A percentile compares a stretch with the other conserved stretches of the same genome.
Conservation (phyloP, 2,329 filamentous ascomycete genomes). For the Aspergillus sp. region DNA sequence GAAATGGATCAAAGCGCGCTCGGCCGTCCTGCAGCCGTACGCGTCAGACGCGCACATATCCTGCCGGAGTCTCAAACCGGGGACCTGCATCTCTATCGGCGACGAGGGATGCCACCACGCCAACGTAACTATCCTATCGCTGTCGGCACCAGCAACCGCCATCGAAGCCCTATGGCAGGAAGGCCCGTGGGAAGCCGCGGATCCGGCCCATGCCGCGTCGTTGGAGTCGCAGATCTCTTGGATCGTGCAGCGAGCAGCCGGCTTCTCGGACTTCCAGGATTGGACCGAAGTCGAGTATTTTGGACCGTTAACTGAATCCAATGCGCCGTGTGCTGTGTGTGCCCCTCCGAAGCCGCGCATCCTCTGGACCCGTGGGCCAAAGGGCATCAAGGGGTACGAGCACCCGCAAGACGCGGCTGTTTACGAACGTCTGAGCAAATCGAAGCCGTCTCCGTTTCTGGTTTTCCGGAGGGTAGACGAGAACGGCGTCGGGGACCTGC, state of each 20-base stretch:
- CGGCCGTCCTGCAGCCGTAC: slow-evolving; percentile 13
- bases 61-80: slow-evolving; percentile 13
- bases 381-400: slow-evolving; percentile 38
- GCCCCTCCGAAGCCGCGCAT: slow-evolving; percentile 24
- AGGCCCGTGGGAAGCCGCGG: slow-evolving; percentile 17
- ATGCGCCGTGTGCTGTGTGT: slow-evolving; percentile 18
- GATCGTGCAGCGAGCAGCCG: slow-evolving; percentile 21
- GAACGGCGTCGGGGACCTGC: slow-evolving; percentile 26
- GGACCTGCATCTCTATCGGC: slow-evolving; percentile 7
- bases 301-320: background rate
- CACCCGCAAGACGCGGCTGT: slow-evolving; percentile 41
- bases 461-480: slow-evolving; percentile 27
- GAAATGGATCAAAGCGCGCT: slow-evolving; percentile 16
- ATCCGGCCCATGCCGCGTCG: slow-evolving; percentile 17
- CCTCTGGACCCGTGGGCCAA: slow-evolving; percentile 23
- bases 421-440: slow-evolving; percentile 45
- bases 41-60: slow-evolving; percentile 9
- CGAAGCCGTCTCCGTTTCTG: slow-evolving; percentile 35
- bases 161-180: slow-evolving; percentile 10
- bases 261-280: slow-evolving; percentile 15
- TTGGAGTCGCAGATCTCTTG: slow-evolving; percentile 21
- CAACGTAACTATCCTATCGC: slow-evolving; percentile 22
- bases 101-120: slow-evolving; percentile 19
- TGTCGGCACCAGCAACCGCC: slow-evolving; percentile 11
- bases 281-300: slow-evolving; percentile 17